phyloP scores from a whole-genome alignment of 75 land plant species.

The Adiantum capillusveneris region DNA sequence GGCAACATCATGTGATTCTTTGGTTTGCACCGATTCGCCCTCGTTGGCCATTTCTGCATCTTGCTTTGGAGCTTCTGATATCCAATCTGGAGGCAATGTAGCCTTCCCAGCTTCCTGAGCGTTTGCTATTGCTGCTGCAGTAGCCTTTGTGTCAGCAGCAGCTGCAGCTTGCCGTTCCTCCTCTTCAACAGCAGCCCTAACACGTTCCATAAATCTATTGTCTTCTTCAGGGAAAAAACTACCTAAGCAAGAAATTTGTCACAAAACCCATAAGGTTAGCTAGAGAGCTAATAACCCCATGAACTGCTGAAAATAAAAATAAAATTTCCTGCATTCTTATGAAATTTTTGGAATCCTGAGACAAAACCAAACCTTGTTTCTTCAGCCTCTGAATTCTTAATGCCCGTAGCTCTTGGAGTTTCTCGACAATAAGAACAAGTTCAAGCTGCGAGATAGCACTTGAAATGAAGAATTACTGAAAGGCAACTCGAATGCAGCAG shows the following conservation, averaged over 20 bases:
- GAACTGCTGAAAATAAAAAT: background rate
- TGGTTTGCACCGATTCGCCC: no score
- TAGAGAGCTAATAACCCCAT: background rate
- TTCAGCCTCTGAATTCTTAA: conserved; percentile 85
- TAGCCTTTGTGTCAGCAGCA: conserved; percentile 78
- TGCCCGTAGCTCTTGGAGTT: conserved; percentile 84
- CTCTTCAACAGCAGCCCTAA: conserved; percentile 92
- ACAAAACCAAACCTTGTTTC: conserved; percentile 61
- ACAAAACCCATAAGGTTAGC: no score
- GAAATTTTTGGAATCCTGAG: background rate
- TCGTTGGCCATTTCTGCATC: background rate
- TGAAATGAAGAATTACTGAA: no score
- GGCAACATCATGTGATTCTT: background rate
- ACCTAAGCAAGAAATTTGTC: no score
- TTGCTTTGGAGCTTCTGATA: background rate
- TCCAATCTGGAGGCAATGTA: background rate
- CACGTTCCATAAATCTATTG: conserved; percentile 86
- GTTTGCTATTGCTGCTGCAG: conserved; percentile 84
- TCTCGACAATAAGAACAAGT: conserved; percentile 82
- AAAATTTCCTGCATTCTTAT: conserved; percentile 2
- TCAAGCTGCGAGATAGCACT: conserved; percentile 58
- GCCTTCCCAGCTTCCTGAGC: conserved; percentile 72
- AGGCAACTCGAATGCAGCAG: no score
- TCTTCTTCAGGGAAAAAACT: conserved; percentile 95
- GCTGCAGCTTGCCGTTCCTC: conserved; percentile 90